Evolutionary conservation across 129 eudicot genomes (phyloP).

Genomic region (Escallonia rubra): DNA sequence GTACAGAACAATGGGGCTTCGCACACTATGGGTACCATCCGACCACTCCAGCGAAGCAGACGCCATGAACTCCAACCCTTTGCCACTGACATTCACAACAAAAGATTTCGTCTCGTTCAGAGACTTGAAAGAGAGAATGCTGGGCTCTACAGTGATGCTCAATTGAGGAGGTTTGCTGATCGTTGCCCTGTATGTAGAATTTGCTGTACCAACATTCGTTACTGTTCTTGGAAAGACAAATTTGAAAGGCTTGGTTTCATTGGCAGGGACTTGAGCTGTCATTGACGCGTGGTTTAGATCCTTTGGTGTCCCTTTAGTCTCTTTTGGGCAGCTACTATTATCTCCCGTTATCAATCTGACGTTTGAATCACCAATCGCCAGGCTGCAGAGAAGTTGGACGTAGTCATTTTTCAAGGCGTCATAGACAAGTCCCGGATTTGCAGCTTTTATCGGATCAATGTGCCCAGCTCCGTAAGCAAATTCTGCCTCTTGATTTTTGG

Average conservation of each 20-base stretch:
- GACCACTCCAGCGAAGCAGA: no score
- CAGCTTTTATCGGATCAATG: conserved; percentile 15
- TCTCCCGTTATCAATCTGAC: background rate
- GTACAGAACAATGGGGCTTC: no score
- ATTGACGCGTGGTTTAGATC: conserved; percentile 37
- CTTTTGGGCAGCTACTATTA: background rate
- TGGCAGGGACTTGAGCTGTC: conserved; percentile 4
- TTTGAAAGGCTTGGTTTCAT: no score
- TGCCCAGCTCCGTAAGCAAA: conserved; percentile 22
- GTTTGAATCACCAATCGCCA: background rate
- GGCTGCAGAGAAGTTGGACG: background rate
- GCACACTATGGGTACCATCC: no score
- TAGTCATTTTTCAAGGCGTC: conserved; percentile 13
- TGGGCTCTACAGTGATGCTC: no score
- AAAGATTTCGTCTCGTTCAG: no score
- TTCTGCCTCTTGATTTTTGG: conserved; percentile 5
- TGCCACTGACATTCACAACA: no score
- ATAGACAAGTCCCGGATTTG: conserved; percentile 27
- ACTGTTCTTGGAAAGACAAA: no score
- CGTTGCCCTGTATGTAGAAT: no score
- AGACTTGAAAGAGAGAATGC: background rate
- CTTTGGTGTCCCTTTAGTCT: background rate
- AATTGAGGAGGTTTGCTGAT: no score
- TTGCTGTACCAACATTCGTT: no score
- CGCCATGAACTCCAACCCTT: no score